phyloP scores from a whole-genome alignment of 768 basidiomycete genomes.

The Lactarius sp. region DNA sequence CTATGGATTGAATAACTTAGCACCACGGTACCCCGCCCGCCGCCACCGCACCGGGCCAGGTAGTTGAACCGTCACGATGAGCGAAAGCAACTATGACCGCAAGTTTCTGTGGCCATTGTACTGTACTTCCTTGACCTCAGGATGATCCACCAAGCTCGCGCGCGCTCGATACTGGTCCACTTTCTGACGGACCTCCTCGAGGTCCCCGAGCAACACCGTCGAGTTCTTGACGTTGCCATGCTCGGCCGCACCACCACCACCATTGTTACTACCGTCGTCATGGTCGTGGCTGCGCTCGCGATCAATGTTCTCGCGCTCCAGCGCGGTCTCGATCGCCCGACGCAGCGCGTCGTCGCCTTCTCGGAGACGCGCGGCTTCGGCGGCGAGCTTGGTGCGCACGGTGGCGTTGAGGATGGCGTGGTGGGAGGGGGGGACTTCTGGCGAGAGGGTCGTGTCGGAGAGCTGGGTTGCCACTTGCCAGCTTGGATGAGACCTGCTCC shows the following conservation, averaged over 20 bases:
- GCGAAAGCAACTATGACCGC: background rate
- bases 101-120: constrained; percentile 10
- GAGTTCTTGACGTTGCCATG: constrained; percentile 51
- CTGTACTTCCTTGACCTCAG: constrained; percentile 53
- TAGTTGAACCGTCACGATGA: too few relatives aligned
- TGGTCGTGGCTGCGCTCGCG: constrained; percentile 51
- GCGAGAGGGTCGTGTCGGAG: constrained; percentile 54
- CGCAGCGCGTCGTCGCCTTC: constrained; percentile 50
- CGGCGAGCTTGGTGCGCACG: constrained; percentile 65
- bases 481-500: constrained; percentile 72
- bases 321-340: constrained; percentile 65
- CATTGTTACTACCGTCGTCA: constrained; percentile 30
- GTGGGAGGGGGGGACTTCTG: constrained; percentile 58
- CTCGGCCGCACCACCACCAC: constrained; percentile 7
- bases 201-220: constrained; percentile 60
- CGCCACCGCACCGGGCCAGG: too few relatives aligned
- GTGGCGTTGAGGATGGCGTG: constrained; percentile 71
- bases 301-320: constrained; percentile 87
- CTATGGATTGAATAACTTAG: too few relatives aligned
- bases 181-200: constrained; percentile 68
- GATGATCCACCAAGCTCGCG: constrained; percentile 49
- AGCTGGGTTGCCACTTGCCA: constrained; percentile 82
- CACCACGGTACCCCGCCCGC: too few relatives aligned
- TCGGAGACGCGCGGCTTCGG: constrained; percentile 60
- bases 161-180: constrained; percentile 65